phyloP scores from a whole-genome alignment of 306 rosid species.

The Cicer pinnatifidum region DNA sequence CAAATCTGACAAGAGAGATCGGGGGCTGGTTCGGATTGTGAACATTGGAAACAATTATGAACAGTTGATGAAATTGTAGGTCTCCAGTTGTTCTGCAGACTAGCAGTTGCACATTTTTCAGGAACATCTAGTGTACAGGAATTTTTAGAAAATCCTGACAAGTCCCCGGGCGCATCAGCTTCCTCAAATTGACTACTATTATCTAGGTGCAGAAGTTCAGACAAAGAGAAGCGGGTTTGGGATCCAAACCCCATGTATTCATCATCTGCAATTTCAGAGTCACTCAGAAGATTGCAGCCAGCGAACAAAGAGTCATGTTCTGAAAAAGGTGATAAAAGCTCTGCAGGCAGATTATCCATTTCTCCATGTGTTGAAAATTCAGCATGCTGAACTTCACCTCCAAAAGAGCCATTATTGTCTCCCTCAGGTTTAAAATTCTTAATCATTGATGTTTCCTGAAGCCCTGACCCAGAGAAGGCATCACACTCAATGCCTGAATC shows the following conservation, averaged over 20 bases:
- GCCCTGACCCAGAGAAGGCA: constrained; percentile 54
- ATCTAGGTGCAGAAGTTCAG: constrained; percentile 30
- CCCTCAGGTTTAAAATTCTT: constrained; percentile 61
- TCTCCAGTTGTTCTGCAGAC: neutral
- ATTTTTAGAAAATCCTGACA: constrained; percentile 15
- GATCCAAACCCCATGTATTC: constrained; percentile 12
- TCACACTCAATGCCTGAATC: constrained; percentile 53
- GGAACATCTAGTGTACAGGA: constrained; percentile 27
- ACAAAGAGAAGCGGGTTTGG: constrained; percentile 21
- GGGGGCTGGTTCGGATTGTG: constrained; percentile 30
- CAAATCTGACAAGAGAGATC: constrained; percentile 42
- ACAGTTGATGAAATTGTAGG: constrained; percentile 34
- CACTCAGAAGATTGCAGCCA: constrained; percentile 5
- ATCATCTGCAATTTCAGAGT: constrained; percentile 13
- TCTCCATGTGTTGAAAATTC: constrained; percentile 38
- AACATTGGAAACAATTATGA: constrained; percentile 38
- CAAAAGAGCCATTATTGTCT: constrained; percentile 52
- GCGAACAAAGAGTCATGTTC: neutral
- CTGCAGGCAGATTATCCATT: constrained; percentile 42
- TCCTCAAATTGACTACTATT: constrained; percentile 20
- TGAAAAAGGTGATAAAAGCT: constrained; percentile 39
- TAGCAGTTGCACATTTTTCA: constrained; percentile 20
- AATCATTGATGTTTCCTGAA: constrained; percentile 61
- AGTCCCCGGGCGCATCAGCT: neutral
- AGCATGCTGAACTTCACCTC: constrained; percentile 41